A percentile compares a stretch with the other conserved stretches of the same genome.
Conservation (phyloP, 2,329 filamentous ascomycete species). For the Fusarium equiseti region DNA sequence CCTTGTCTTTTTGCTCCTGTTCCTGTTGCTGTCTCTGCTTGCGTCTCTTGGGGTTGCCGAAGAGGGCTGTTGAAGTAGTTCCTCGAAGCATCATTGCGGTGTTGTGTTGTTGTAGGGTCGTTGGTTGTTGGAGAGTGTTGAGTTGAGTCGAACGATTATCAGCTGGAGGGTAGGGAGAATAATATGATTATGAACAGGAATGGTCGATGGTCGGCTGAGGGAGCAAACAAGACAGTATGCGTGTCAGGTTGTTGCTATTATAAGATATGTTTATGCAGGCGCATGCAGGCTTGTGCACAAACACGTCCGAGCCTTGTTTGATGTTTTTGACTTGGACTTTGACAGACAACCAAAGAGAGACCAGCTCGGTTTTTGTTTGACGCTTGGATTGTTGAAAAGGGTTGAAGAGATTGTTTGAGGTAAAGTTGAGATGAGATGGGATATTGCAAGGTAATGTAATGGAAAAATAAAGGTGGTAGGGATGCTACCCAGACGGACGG, state of each 20-base stretch:
- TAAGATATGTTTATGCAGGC: conserved; percentile 26
- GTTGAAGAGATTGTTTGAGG: conserved; percentile 2
- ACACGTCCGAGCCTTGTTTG: conserved; percentile 30
- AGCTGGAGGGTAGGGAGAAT: conserved; percentile 15
- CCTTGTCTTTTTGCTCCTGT: conserved; percentile 37
- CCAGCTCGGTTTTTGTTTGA: conserved; percentile 29
- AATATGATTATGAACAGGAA: conserved; percentile 10
- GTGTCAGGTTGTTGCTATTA: conserved; percentile 39
- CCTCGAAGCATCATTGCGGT: conserved; percentile 38
- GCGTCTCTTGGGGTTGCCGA: conserved; percentile 45
- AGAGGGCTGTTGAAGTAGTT: conserved; percentile 41
- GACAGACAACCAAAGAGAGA: conserved; percentile 15
- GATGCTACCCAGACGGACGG: conserved; percentile 29
- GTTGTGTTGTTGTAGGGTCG: neutral
- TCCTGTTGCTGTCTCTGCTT: conserved; percentile 45
- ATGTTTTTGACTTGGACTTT: neutral
- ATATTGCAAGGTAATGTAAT: neutral
- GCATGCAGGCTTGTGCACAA: conserved; percentile 29
- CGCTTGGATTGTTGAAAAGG: neutral
- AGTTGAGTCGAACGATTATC: conserved; percentile 18
- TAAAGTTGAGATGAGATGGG: neutral
- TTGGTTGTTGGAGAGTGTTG: conserved; percentile 1
- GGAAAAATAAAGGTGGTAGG: conserved; percentile 25
- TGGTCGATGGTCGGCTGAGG: conserved; percentile 13
- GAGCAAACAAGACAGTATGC: conserved; percentile 34